Base-by-base conservation (phyloP, 495 filamentous ascomycete species). In the Talaromyces nanjingensis region DNA sequence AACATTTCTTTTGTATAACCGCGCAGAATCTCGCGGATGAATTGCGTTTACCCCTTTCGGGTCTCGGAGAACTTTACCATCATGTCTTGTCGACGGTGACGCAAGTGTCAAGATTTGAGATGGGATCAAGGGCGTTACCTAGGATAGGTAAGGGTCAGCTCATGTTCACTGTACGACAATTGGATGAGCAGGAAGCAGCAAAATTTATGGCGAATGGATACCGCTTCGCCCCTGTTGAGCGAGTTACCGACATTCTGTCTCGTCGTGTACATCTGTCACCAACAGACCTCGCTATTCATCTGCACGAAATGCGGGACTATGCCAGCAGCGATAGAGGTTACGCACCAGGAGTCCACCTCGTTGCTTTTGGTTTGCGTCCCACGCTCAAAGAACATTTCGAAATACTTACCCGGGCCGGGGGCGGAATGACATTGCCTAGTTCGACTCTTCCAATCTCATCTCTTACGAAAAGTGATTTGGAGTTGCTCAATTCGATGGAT, bases 1-100 rank as follows among this genome's bases (percentile, higher is more conserved):
- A 91, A n/a, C 91, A 94, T 63, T 80, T 90, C 6, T 96, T 96
- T 74, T 96, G 91, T 66, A 78, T 91, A 18, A 86, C 92, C 12
- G 91, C 92, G 0, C 81, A 87, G 3, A 84, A 85, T 47, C 83
- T 97, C 12, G 89, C 92, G 9, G 76, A 82, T 2, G 79, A 83
- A 47, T 74, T 93, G 63, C 79, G 88, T 65, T 77, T 83, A 34
- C 76, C 83, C 3, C 71, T 96, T 2, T 79, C 81, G 6, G 75
- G 87, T 16, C 73, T 92, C 6, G 92, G 92, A 1, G 79, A 88
- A 16, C 80, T 97, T 2, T 94, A 90, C 76, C 88, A 94, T 58
- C 85, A 89, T 63, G 88, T 96, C 33, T 72, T 96, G 37, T 74
- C 79, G 12, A 94, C 91, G 2, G 84, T 86, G 20, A 74, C 76